phyloP scores from a whole-genome alignment of 495 filamentous ascomycete genomes.

The Xylaria longipes region DNA sequence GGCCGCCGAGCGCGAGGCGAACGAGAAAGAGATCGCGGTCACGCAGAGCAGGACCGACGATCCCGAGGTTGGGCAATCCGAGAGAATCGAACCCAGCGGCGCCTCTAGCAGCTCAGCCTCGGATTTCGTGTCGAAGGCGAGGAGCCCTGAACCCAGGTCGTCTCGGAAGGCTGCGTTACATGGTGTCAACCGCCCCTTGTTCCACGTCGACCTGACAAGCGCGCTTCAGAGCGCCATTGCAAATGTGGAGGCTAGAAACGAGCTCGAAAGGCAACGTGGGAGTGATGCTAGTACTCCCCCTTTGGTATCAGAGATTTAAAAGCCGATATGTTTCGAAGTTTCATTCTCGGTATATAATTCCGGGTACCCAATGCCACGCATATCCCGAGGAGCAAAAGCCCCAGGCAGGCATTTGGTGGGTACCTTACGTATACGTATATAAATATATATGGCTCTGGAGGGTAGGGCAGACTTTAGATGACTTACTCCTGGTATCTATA shows the following conservation, averaged over 20 bases:
- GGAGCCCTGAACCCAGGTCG: constrained; percentile 25
- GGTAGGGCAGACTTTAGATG: constrained; percentile 7
- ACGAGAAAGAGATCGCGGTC: constrained; percentile 61
- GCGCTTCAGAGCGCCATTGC: constrained; percentile 88
- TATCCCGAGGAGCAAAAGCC: not conserved
- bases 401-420: not conserved
- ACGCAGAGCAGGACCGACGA: constrained; percentile 63
- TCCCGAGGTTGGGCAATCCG: constrained; percentile 47
- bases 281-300: not conserved
- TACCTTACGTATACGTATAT: not conserved
- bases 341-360: constrained; percentile 11
- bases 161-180: constrained; percentile 61
- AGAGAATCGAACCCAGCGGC: constrained; percentile 40
- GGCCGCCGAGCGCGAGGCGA: constrained; percentile 58
- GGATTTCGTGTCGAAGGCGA: constrained; percentile 30
- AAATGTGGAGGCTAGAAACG: constrained; percentile 66
- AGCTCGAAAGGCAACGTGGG: constrained; percentile 29
- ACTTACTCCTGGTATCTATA: not conserved
- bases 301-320: not conserved
- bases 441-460: not conserved
- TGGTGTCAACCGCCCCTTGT: constrained; percentile 86
- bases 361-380: not conserved
- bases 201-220: constrained; percentile 93
- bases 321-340: not conserved
- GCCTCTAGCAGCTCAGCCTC: constrained; percentile 35